A percentile compares a stretch with the other conserved stretches of the same genome.
Evolutionary conservation across 768 basidiomycete species (phyloP).

Genomic region (Rhodotorula graminis): DNA sequence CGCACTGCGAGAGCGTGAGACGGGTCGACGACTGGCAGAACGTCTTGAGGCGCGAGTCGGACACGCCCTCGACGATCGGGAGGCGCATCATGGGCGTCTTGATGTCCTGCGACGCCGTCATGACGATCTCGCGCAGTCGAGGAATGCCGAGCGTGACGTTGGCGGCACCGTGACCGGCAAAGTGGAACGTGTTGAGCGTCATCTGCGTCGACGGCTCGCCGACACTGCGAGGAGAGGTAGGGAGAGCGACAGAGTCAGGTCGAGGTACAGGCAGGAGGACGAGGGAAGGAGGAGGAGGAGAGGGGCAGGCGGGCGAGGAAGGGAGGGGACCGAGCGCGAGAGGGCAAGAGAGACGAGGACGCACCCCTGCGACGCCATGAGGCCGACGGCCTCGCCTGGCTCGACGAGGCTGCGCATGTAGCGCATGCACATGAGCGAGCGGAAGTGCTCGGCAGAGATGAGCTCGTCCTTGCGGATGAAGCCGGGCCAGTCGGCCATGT

Average conservation of each 20-base stretch:
- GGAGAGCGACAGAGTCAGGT: too few relatives aligned
- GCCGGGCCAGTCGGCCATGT: conserved; percentile 51
- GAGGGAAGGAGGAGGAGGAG: too few relatives aligned
- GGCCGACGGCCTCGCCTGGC: conserved; percentile 95
- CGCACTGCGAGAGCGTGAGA: conserved; percentile 78
- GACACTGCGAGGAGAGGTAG: conserved; percentile 55
- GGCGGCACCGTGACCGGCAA: conserved; percentile 97
- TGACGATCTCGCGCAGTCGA: conserved; percentile 94
- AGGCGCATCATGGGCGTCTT: conserved; percentile 97
- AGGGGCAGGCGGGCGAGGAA: too few relatives aligned
- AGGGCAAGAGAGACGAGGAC: conserved; percentile 40
- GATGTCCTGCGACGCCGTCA: conserved; percentile 93
- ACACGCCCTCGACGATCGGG: conserved; percentile 54
- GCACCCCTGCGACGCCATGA: conserved; percentile 89
- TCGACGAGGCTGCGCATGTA: conserved; percentile 91
- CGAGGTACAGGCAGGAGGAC: too few relatives aligned
- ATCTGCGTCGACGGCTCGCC: conserved; percentile 99
- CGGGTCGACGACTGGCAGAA: conserved; percentile 88
- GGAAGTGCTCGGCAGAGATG: conserved; percentile 55
- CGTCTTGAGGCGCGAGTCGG: conserved; percentile 53
- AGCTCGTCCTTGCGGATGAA: conserved; percentile 53
- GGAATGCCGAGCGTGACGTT: conserved; percentile 99
- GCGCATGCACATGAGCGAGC: conserved; percentile 77
- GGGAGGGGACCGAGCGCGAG: conserved; percentile 5
- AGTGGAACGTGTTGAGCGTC: conserved; percentile 99